phyloP scores from a whole-genome alignment of 2,329 filamentous ascomycete genomes.

The Lomentospora prolificans region DNA sequence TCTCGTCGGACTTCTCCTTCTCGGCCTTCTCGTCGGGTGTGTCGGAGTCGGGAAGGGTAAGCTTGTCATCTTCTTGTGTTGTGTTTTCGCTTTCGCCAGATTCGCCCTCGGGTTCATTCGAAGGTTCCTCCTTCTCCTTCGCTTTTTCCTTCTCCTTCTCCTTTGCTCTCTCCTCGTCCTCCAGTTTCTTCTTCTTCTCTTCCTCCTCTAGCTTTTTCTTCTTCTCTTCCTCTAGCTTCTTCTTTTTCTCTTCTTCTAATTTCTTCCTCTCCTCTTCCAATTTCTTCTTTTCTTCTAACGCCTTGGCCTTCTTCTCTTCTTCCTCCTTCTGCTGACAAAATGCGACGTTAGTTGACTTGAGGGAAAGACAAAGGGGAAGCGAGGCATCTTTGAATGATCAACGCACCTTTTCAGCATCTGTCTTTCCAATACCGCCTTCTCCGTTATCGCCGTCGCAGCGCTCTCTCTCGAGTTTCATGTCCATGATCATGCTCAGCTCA shows the following conservation, averaged over 20 bases:
- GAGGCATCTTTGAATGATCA: not conserved
- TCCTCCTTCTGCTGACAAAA: not conserved
- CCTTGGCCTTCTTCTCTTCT: conserved; percentile 5
- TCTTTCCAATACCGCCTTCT: conserved; percentile 16
- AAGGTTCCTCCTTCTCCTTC: too few relatives aligned
- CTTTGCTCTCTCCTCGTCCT: conserved; percentile 7
- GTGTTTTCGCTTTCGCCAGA: too few relatives aligned
- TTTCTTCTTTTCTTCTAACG: conserved; percentile 2
- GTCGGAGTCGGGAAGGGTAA: too few relatives aligned
- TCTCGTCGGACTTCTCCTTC: conserved; percentile 5
- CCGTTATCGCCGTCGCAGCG: conserved; percentile 28
- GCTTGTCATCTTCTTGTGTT: too few relatives aligned
- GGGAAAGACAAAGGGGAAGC: not conserved
- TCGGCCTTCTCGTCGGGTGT: conserved; percentile 10
- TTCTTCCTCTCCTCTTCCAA: not conserved
- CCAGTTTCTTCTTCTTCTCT: conserved; percentile 9
- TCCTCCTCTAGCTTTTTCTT: not conserved
- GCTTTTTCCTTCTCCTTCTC: too few relatives aligned
- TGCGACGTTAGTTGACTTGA: not conserved
- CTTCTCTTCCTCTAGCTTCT: not conserved
- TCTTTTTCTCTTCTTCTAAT: not conserved
- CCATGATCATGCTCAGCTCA: conserved; percentile 43
- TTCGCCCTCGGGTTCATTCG: too few relatives aligned
- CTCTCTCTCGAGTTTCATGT: conserved; percentile 44
- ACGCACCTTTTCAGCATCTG: conserved; percentile 8